phyloP scores from a whole-genome alignment of 345 rosid species.

The Ricinus communis region DNA sequence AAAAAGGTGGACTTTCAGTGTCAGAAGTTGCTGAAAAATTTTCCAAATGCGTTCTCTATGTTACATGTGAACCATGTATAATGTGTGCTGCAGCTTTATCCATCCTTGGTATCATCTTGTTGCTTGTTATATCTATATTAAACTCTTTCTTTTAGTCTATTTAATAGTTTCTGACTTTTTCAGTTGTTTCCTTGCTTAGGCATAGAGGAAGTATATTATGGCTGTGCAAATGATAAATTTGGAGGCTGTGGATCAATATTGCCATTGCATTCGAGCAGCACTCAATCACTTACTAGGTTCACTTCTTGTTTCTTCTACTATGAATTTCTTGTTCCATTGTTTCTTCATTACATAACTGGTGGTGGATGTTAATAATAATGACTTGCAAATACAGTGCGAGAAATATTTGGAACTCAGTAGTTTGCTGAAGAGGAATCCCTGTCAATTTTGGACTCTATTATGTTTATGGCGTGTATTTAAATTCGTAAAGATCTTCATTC shows the following conservation, averaged over 20 bases:
- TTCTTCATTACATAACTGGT: no score
- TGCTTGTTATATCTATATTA: not conserved
- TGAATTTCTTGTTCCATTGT: not conserved
- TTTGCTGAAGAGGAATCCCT: not conserved
- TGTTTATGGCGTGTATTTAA: constrained; percentile 1
- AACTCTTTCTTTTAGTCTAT: not conserved
- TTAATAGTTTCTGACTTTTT: not conserved
- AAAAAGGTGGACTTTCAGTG: constrained; percentile 46
- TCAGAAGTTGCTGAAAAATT: constrained; percentile 61
- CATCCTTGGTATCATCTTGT: constrained; percentile 50
- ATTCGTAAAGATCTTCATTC: no score
- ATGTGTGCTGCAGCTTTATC: constrained; percentile 93
- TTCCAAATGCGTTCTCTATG: constrained; percentile 62
- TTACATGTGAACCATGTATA: constrained; percentile 90
- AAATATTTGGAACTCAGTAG: not conserved
- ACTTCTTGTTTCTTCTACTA: not conserved
- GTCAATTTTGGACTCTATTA: not conserved
- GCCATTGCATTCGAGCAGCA: constrained; percentile 50
- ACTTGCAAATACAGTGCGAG: not conserved
- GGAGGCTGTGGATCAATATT: constrained; percentile 88
- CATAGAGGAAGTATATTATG: constrained; percentile 67
- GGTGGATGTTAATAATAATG: not conserved
- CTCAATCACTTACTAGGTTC: constrained; percentile 30
- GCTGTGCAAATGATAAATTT: constrained; percentile 80
- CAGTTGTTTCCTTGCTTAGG: constrained; percentile 30